Conservation (phyloP, 164 flowering plant genomes). For the Magnolia kwangsiensis region DNA sequence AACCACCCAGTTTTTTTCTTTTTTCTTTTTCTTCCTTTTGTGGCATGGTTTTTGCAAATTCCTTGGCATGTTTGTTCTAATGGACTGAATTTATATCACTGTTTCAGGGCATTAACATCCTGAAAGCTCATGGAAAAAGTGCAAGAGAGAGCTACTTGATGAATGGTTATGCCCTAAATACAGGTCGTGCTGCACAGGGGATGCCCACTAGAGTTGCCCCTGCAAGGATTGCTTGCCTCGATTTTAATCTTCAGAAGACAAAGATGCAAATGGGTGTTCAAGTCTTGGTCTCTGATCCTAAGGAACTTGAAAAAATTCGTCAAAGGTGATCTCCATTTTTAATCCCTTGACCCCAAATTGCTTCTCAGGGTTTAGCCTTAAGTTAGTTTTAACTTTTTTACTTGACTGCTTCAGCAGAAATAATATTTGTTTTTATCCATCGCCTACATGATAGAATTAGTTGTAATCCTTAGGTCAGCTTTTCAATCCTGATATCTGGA, state of each 20-base stretch:
- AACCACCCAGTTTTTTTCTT: not conserved
- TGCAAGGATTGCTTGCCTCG: constrained; percentile 97
- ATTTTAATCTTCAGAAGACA: constrained; percentile 92
- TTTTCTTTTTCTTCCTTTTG: not conserved
- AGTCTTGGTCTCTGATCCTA: constrained; percentile 84
- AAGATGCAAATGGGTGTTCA: constrained; percentile 99
- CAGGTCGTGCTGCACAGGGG: constrained; percentile 99
- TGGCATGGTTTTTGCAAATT: too few species aligned
- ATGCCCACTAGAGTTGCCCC: constrained; percentile 90
- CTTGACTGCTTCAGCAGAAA: too few species aligned
- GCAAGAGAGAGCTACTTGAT: constrained; percentile 87
- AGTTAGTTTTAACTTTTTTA: not conserved
- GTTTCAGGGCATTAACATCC: constrained; percentile 77
- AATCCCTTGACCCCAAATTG: not conserved
- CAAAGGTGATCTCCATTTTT: constrained; percentile 59
- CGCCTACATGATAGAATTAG: too few species aligned
- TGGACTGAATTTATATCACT: not conserved
- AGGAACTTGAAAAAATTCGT: constrained; percentile 97
- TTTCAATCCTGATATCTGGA: too few species aligned
- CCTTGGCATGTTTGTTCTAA: too few species aligned
- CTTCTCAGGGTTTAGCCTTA: not conserved
- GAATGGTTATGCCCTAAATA: constrained; percentile 95
- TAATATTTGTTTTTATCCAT: too few species aligned
- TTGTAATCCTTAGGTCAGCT: too few species aligned
- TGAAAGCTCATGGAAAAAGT: constrained; percentile 98